Evolutionary conservation across 805 yeast genomes (phyloP).

Genomic region (Candida ficus): DNA sequence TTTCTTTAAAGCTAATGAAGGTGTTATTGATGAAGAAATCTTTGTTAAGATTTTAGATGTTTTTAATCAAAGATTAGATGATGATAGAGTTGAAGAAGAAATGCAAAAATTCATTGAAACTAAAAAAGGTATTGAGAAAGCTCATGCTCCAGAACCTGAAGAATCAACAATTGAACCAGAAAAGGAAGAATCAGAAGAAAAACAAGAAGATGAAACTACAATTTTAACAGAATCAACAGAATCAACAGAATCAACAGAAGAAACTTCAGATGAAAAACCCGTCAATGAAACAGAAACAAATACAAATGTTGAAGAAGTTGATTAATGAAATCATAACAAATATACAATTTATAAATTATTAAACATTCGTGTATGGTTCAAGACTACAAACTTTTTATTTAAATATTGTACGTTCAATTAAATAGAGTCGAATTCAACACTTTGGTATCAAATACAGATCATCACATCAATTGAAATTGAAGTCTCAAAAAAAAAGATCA

Average conservation of each 20-base stretch:
- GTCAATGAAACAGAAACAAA: no score
- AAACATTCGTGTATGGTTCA: no score
- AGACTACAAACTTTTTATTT: background rate
- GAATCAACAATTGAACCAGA: background rate
- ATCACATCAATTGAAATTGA: no score
- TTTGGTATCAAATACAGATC: no score
- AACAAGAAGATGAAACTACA: no score
- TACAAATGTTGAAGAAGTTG: background rate
- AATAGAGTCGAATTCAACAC: no score
- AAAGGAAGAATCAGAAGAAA: background rate
- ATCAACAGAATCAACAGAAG: no score
- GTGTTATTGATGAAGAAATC: constrained; percentile 29
- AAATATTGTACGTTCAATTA: no score
- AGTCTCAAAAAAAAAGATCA: no score
- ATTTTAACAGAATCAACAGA: no score
- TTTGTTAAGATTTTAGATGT: constrained; percentile 33
- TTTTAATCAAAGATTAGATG: constrained; percentile 35
- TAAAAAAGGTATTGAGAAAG: constrained; percentile 29
- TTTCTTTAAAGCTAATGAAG: constrained; percentile 33
- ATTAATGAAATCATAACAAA: background rate
- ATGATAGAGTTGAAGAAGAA: constrained; percentile 31
- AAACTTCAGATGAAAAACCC: no score
- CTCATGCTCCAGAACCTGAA: background rate
- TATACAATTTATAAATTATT: no score
- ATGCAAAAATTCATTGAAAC: constrained; percentile 33